Evolutionary conservation across 345 rosid genomes (phyloP).

Genomic region (Eutrema yunnanense): DNA sequence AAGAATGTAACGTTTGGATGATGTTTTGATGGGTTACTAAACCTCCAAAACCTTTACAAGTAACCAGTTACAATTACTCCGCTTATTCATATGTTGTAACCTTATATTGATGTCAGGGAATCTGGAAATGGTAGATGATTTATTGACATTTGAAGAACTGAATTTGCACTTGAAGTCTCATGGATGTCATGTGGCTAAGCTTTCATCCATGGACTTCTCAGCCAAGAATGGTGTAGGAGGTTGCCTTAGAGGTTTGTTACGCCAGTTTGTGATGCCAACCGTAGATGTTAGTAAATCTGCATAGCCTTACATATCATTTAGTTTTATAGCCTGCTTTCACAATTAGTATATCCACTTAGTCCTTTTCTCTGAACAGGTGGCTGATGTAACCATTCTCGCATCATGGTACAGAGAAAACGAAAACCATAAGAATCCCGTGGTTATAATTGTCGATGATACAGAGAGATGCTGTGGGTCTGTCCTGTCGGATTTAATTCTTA

Average conservation of each 20-base stretch:
- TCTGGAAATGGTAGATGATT: conserved; percentile 93
- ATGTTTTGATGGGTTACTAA: background rate
- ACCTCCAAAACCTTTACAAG: background rate
- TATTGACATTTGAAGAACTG: conserved; percentile 72
- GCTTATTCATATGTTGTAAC: background rate
- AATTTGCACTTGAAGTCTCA: conserved; percentile 58
- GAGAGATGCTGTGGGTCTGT: conserved; percentile 77
- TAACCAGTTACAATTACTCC: background rate
- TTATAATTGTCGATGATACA: conserved; percentile 68
- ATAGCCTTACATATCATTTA: background rate
- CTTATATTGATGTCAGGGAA: conserved; percentile 48
- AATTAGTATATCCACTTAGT: background rate
- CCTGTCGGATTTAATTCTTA: conserved; percentile 70
- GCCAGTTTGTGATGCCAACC: conserved; percentile 59
- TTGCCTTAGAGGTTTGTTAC: conserved; percentile 71
- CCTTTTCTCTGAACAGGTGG: conserved; percentile 45
- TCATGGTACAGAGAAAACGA: conserved; percentile 73
- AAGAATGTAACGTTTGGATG: background rate
- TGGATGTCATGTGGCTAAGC: conserved; percentile 85
- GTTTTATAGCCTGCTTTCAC: background rate
- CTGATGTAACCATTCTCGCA: conserved; percentile 69
- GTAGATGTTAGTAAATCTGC: conserved; percentile 58
- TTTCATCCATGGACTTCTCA: conserved; percentile 72
- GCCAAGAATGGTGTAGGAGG: conserved; percentile 72
- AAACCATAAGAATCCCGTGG: conserved; percentile 42